These are phyloP conservation scores for Wickerhamomyces hampshirensis DNA, from an alignment of 805 yeast genomes.

Conservation along the genomic window DNA sequence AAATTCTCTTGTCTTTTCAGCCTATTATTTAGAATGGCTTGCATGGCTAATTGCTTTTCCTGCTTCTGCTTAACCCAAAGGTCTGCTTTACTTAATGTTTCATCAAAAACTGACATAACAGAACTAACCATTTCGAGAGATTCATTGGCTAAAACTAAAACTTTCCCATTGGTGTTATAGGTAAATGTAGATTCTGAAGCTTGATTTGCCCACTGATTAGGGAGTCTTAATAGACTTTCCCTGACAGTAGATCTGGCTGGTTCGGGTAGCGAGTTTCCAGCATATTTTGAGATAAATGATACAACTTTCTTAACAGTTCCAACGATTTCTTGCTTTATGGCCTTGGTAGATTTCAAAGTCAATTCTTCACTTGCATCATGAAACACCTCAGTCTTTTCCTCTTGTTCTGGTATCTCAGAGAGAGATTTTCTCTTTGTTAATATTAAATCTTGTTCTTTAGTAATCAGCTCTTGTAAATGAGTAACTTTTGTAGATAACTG, in stretches of 20 bases:
- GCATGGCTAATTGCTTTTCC: constrained; percentile 29
- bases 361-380: constrained; percentile 28
- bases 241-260: constrained; percentile 79
- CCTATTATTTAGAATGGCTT: constrained; percentile 22
- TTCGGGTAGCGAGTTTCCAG: constrained; percentile 70
- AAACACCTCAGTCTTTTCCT: constrained; percentile 21
- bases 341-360: constrained; percentile 20
- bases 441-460: constrained; percentile 35
- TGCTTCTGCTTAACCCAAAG: constrained; percentile 61
- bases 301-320: constrained; percentile 87
- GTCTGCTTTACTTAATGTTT: constrained; percentile 81
- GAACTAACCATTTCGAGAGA: constrained; percentile 79
- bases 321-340: constrained; percentile 76
- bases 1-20: constrained; percentile 11
- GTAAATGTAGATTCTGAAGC: constrained; percentile 14
- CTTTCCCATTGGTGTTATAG: constrained; percentile 56
- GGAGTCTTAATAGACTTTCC: constrained; percentile 69
- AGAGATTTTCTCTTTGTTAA: neutral
- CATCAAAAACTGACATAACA: constrained; percentile 79
- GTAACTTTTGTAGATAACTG: constrained; percentile 66
- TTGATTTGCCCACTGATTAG: constrained; percentile 61
- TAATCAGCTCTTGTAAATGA: constrained; percentile 53
- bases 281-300: constrained; percentile 77
- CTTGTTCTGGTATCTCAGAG: constrained; percentile 1
- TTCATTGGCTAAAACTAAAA: constrained; percentile 80